These are phyloP conservation scores for Aspergillus sp. DNA, from an alignment of 2,329 filamentous ascomycete species.

Conservation along the genomic window DNA sequence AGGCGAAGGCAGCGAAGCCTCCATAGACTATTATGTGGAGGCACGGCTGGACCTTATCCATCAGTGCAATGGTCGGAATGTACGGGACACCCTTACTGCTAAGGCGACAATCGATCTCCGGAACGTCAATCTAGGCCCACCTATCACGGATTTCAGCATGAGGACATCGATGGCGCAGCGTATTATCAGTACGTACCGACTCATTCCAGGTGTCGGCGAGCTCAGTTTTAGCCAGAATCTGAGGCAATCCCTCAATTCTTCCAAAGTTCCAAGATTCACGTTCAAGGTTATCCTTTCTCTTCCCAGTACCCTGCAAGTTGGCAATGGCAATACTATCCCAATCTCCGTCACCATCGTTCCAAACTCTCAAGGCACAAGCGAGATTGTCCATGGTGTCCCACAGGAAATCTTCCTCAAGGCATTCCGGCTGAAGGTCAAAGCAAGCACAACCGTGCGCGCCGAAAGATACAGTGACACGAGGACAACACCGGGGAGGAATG, in stretches of 20 bases:
- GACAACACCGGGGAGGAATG: not conserved
- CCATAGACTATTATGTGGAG: conserved; percentile 1
- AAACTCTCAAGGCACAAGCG: not conserved
- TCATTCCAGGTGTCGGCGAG: not conserved
- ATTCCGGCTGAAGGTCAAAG: not conserved
- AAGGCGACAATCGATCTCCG: not conserved
- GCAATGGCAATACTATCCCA: not conserved
- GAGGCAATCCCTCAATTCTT: not conserved
- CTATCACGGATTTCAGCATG: conserved; percentile 3
- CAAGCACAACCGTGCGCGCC: not conserved
- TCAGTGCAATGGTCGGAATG: not conserved
- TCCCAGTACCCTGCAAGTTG: not conserved
- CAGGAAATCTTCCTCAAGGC: not conserved
- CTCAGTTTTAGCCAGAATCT: conserved; percentile 3
- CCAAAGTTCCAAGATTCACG: not conserved
- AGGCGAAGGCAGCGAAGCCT: not conserved
- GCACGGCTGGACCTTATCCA: not conserved
- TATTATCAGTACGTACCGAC: not conserved
- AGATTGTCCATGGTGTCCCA: not conserved
- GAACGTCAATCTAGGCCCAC: not conserved
- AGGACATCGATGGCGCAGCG: not conserved
- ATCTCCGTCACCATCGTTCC: not conserved
- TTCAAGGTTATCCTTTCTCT: not conserved
- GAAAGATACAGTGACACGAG: not conserved
- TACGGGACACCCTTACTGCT: not conserved